Evolutionary conservation across 148 eudicot genomes (phyloP).

Genomic region (Cornus suecica): DNA sequence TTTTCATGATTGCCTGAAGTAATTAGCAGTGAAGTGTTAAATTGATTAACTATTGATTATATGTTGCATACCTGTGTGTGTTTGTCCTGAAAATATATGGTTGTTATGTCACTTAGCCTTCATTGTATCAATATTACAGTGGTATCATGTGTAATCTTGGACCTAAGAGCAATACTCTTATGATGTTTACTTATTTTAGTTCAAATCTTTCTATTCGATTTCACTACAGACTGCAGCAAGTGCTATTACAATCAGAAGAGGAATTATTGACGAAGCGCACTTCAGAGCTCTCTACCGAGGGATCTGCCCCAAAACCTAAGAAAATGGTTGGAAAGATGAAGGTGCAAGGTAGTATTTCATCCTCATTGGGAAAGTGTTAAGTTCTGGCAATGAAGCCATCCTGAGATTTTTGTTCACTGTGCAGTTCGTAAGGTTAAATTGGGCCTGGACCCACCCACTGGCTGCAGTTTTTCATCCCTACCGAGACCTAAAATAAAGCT

Average conservation of each 20-base stretch:
- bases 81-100: neutral
- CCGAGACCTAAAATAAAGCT: slow-evolving; percentile 55
- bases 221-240: slow-evolving; percentile 58
- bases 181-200: neutral
- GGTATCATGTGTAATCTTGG: neutral
- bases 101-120: neutral
- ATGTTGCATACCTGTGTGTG: neutral
- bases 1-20: too few relatives aligned
- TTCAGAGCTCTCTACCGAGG: slow-evolving; percentile 55
- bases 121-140: neutral
- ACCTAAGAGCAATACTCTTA: neutral
- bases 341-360: slow-evolving; percentile 67
- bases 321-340: slow-evolving; percentile 90
- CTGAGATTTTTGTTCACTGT: slow-evolving; percentile 18
- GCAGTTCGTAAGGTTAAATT: slow-evolving; percentile 88
- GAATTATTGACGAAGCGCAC: slow-evolving; percentile 60
- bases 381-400: neutral
- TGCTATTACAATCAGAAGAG: slow-evolving; percentile 78
- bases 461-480: slow-evolving; percentile 64
- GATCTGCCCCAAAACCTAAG: slow-evolving; percentile 68
- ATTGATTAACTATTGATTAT: neutral
- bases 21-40: neutral
- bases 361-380: neutral
- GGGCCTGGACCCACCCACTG: slow-evolving; percentile 83
- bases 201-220: neutral